phyloP scores from a whole-genome alignment of 768 basidiomycete genomes.

The Termitomyces bulborhizus region DNA sequence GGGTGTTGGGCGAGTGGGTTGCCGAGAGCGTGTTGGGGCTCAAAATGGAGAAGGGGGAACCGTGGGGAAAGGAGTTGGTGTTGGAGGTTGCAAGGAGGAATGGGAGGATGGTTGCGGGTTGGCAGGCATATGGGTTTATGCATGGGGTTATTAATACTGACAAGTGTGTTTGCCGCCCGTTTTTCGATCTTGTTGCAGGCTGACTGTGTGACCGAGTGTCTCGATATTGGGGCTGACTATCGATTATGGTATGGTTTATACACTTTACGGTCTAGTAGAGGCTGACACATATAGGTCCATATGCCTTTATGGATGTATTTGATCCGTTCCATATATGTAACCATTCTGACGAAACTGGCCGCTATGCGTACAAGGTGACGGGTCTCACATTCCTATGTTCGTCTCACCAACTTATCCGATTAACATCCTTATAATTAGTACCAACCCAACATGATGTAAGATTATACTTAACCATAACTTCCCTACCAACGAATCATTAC shows the following conservation, averaged over 20 bases:
- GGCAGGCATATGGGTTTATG: conserved; percentile 96
- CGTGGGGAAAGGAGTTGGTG: conserved; percentile 71
- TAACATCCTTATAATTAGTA: conserved; percentile 8
- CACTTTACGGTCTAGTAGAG: background rate
- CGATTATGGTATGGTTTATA: conserved; percentile 50
- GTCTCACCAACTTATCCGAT: too few species aligned
- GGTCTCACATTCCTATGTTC: too few species aligned
- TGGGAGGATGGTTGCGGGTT: conserved; percentile 87
- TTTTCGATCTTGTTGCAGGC: conserved; percentile 7
- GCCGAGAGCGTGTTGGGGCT: conserved; percentile 51
- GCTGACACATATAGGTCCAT: conserved; percentile 52
- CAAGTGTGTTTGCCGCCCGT: conserved; percentile 44
- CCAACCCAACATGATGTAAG: conserved; percentile 79
- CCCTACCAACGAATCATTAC: conserved; percentile 1
- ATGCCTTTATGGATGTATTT: conserved; percentile 93
- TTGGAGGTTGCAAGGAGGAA: conserved; percentile 80
- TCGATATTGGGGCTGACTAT: conserved; percentile 73
- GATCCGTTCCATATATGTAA: conserved; percentile 86
- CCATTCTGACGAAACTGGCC: conserved; percentile 72
- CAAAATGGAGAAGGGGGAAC: conserved; percentile 36
- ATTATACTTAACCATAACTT: background rate
- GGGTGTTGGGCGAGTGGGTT: conserved; percentile 74
- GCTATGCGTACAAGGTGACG: conserved; percentile 63
- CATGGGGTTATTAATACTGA: conserved; percentile 98
- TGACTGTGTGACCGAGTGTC: conserved; percentile 37